A percentile compares a stretch with the other conserved stretches of the same genome.
Conservation (phyloP, 257 asterid species). For the Datura wrightii region DNA sequence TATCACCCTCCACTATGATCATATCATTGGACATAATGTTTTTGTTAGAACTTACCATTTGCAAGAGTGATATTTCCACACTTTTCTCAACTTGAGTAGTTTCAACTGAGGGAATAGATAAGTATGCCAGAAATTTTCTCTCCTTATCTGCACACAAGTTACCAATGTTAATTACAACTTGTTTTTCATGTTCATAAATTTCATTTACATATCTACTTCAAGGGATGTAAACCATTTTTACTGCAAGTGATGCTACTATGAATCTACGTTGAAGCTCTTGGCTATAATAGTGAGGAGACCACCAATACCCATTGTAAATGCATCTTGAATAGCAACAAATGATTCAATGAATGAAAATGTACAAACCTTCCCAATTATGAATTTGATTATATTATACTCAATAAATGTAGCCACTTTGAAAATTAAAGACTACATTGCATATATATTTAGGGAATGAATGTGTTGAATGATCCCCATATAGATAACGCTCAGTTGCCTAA, state of each 20-base stretch:
- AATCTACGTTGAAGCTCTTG: slow-evolving; percentile 39
- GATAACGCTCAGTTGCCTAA: no score
- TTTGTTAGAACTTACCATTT: slow-evolving; percentile 38
- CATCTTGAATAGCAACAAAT: slow-evolving; percentile 44
- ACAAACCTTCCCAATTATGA: no score
- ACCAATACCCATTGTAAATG: slow-evolving; percentile 51
- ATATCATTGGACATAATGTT: slow-evolving; percentile 33
- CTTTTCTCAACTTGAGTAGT: slow-evolving; percentile 27
- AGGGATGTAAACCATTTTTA: slow-evolving; percentile 37
- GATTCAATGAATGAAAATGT: slow-evolving; percentile 53
- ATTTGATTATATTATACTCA: no score
- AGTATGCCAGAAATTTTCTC: slow-evolving; percentile 39
- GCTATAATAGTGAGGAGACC: slow-evolving; percentile 50
- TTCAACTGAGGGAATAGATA: slow-evolving; percentile 33
- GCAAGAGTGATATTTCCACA: slow-evolving; percentile 46
- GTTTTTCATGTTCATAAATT: slow-evolving; percentile 27
- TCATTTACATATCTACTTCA: slow-evolving; percentile 38
- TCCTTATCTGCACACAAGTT: slow-evolving; percentile 49
- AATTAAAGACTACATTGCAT: no score
- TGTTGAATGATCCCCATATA: no score
- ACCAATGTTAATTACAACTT: slow-evolving; percentile 38
- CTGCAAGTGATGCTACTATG: slow-evolving; percentile 36
- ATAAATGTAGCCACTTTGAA: no score
- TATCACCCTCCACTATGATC: slow-evolving; percentile 30
- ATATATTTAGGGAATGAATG: no score